Percentiles rank a stretch among this genome's conserved stretches.
Evolutionary conservation across 2,329 filamentous ascomycete species (phyloP).

Genomic region (Xylariaceae sp.): DNA sequence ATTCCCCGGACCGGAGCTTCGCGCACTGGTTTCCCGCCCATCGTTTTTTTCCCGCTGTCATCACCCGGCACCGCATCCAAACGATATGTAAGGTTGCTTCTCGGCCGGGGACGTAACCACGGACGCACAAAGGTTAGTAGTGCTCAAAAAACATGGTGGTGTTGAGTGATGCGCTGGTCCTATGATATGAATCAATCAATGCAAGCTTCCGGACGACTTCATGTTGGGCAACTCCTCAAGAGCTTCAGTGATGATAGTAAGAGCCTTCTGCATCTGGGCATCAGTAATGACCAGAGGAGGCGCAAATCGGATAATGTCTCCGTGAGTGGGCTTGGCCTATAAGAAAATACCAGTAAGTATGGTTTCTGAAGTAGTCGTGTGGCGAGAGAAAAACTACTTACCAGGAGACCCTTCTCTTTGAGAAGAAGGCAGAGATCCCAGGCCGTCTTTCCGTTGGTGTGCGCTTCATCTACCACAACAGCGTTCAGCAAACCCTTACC

Average conservation of each 20-base stretch:
- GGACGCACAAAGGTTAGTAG: slow-evolving; percentile 8
- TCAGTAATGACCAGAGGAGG: slow-evolving; percentile 93
- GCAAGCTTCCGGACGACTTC: slow-evolving; percentile 39
- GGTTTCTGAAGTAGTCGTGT: slow-evolving; percentile 6
- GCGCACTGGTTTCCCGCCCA: slow-evolving; percentile 21
- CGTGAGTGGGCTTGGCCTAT: slow-evolving; percentile 95
- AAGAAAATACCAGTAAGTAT: slow-evolving; percentile 24
- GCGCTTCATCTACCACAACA: slow-evolving; percentile 87
- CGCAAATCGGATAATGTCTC: slow-evolving; percentile 98
- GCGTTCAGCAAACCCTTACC: slow-evolving; percentile 95
- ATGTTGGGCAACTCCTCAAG: slow-evolving; percentile 72
- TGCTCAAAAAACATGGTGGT: slow-evolving; percentile 11
- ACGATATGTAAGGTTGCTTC: slow-evolving; percentile 11
- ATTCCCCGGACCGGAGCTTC: slow-evolving; percentile 16
- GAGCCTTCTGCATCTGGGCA: slow-evolving; percentile 70
- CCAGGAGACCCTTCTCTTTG: slow-evolving; percentile 90
- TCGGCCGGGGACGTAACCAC: slow-evolving; percentile 10
- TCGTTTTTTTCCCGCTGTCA: slow-evolving; percentile 26
- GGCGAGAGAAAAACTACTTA: slow-evolving; percentile 42
- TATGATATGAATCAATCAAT: slow-evolving; percentile 20
- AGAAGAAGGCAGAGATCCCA: slow-evolving; percentile 96
- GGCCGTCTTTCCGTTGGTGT: slow-evolving; percentile 77
- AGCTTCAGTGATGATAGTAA: slow-evolving; percentile 75
- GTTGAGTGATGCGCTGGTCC: slow-evolving; percentile 1
- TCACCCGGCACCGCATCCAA: slow-evolving; percentile 18